phyloP scores from a whole-genome alignment of 352 stramenopile species.

The Aphanomyces invadans region DNA sequence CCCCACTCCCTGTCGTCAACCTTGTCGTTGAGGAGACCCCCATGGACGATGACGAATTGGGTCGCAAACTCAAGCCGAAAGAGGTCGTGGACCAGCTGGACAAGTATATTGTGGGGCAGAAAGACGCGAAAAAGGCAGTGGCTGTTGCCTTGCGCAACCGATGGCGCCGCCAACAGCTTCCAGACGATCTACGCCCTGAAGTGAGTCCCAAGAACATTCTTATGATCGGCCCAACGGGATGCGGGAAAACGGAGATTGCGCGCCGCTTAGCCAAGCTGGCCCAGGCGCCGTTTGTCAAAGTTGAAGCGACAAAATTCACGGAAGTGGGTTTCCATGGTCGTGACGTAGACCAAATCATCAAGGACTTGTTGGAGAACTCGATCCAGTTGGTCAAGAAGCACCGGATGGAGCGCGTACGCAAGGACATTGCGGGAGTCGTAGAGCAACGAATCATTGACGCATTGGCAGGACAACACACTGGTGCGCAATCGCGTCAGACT shows the following conservation, averaged over 20 bases:
- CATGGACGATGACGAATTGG: conserved; percentile 21
- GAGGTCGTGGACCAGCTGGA: conserved; percentile 92
- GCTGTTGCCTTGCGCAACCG: conserved; percentile 97
- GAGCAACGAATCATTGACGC: conserved; percentile 94
- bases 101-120: conserved; percentile 95
- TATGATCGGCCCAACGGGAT: conserved; percentile 98
- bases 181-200: conserved; percentile 78
- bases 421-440: conserved; percentile 88
- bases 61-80: conserved; percentile 65
- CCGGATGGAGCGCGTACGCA: conserved; percentile 87
- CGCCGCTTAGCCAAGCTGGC: conserved; percentile 94
- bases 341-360: conserved; percentile 98
- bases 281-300: conserved; percentile 97
- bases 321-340: conserved; percentile 98
- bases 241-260: conserved; percentile 98
- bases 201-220: conserved; percentile 99
- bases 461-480: conserved; percentile 83
- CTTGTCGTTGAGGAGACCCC: conserved; percentile 19
- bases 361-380: conserved; percentile 96
- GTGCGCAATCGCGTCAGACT: conserved; percentile 74
- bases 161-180: conserved; percentile 93
- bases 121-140: conserved; percentile 95
- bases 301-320: conserved; percentile 99
- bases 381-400: conserved; percentile 96
- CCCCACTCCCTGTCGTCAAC: conserved; percentile 5